Evolutionary conservation across 2,329 filamentous ascomycete species (phyloP).

Genomic region (Fusarium falciforme): DNA sequence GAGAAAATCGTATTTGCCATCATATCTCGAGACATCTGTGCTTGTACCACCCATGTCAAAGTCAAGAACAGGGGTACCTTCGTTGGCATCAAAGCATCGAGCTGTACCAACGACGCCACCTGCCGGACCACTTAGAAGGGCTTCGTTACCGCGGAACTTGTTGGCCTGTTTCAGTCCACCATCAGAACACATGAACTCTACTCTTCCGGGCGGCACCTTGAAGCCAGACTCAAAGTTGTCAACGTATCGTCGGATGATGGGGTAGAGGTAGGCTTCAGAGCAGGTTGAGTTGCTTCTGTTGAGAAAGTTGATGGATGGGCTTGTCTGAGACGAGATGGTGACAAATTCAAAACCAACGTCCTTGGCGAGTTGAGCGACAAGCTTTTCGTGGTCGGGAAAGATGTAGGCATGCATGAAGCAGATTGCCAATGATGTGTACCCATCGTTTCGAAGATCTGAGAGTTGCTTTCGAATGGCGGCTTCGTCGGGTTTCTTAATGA

Average conservation of each 20-base stretch:
- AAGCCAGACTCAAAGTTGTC: slow-evolving; percentile 74
- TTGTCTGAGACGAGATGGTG: slow-evolving; percentile 73
- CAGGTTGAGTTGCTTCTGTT: slow-evolving; percentile 75
- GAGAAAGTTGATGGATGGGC: slow-evolving; percentile 79
- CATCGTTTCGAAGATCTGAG: slow-evolving; percentile 70
- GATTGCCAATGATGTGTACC: slow-evolving; percentile 82
- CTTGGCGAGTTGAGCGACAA: slow-evolving; percentile 77
- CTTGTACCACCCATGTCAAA: slow-evolving; percentile 69
- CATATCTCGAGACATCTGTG: slow-evolving; percentile 77
- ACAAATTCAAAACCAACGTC: slow-evolving; percentile 81
- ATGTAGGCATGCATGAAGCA: slow-evolving; percentile 91
- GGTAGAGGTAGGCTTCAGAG: slow-evolving; percentile 79
- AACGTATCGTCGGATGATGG: slow-evolving; percentile 76
- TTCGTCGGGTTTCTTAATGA: slow-evolving; percentile 66
- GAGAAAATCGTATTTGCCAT: slow-evolving; percentile 77
- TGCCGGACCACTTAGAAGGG: slow-evolving; percentile 75
- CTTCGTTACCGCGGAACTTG: slow-evolving; percentile 72
- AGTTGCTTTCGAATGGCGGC: slow-evolving; percentile 64
- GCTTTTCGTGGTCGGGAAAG: slow-evolving; percentile 82
- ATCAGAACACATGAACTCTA: slow-evolving; percentile 75
- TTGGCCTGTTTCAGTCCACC: slow-evolving; percentile 60
- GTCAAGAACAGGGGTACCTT: slow-evolving; percentile 66
- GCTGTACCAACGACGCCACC: slow-evolving; percentile 80
- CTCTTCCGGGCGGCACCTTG: slow-evolving; percentile 66
- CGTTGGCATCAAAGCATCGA: slow-evolving; percentile 72